Conservation (phyloP, 805 yeast genomes). For the Grigorovia transvaalensis region DNA sequence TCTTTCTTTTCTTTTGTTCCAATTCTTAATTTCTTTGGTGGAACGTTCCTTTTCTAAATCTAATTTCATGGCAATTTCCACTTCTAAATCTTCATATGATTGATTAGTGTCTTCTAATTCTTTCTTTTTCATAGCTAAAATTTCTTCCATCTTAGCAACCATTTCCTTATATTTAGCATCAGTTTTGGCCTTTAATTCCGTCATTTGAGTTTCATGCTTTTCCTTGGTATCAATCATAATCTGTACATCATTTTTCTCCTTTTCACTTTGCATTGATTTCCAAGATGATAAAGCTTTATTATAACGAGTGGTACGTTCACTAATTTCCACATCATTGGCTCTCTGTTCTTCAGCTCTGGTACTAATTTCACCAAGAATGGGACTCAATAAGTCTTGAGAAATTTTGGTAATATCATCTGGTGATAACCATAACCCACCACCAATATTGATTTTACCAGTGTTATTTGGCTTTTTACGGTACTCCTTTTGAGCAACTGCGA, state of each 20-base stretch:
- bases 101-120: conserved; percentile 36
- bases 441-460: conserved; percentile 57
- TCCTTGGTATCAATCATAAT: conserved; percentile 33
- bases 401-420: conserved; percentile 68
- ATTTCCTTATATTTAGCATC: conserved; percentile 34
- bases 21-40: conserved; percentile 17
- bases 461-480: conserved; percentile 40
- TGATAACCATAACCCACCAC: conserved; percentile 79
- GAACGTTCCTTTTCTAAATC: conserved; percentile 8
- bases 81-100: conserved; percentile 23
- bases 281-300: conserved; percentile 32
- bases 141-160: conserved; percentile 29
- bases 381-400: conserved; percentile 72
- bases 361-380: conserved; percentile 68
- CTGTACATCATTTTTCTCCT: conserved; percentile 32
- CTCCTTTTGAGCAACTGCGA: conserved; percentile 64
- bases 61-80: conserved; percentile 22
- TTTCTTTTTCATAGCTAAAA: conserved; percentile 27
- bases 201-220: conserved; percentile 27
- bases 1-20: conserved; percentile 22
- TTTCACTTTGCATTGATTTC: conserved; percentile 31
- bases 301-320: conserved; percentile 29
- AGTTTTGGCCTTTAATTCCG: conserved; percentile 34
- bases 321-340: conserved; percentile 39
- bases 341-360: conserved; percentile 66